Conservation (phyloP, 2,329 filamentous ascomycete species). For the Pseudogymnoascus sp. region DNA sequence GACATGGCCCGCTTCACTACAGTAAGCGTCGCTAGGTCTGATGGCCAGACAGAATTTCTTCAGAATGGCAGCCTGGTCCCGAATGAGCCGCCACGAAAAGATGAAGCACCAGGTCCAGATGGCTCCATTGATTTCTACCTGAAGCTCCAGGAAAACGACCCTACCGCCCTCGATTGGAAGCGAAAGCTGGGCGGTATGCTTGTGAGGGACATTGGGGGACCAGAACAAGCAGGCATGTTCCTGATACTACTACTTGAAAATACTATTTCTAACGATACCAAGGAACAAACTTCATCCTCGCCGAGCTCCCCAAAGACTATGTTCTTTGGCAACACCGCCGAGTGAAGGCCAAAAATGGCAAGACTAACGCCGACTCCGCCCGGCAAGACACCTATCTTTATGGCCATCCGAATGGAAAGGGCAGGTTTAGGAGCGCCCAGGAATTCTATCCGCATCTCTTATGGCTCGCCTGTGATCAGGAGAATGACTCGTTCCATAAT, state of each 20-base stretch:
- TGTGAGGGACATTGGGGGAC: constrained; percentile 39
- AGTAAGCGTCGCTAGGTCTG: constrained; percentile 18
- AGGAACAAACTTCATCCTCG: constrained; percentile 40
- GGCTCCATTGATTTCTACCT: constrained; percentile 49
- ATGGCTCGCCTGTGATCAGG: constrained; percentile 48
- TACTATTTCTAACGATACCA: constrained; percentile 18
- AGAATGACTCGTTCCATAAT: constrained; percentile 42
- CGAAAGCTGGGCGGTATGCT: constrained; percentile 54
- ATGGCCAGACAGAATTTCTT: constrained; percentile 22
- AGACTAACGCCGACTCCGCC: constrained; percentile 34
- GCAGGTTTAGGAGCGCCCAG: constrained; percentile 49
- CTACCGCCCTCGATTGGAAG: constrained; percentile 50
- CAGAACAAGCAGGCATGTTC: constrained; percentile 17
- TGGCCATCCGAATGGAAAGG: constrained; percentile 50
- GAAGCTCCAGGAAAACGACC: constrained; percentile 40
- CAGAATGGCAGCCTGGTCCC: constrained; percentile 15
- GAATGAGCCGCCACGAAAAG: constrained; percentile 38
- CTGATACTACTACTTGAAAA: constrained; percentile 17
- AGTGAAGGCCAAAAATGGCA: constrained; percentile 8
- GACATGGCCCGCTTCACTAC: constrained; percentile 4
- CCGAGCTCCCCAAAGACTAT: constrained; percentile 48
- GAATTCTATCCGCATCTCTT: constrained; percentile 55
- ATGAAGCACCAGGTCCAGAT: constrained; percentile 44
- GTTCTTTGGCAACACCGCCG: constrained; percentile 48
- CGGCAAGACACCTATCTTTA: constrained; percentile 54